Base-by-base conservation (phyloP, 2,329 filamentous ascomycete genomes). In the Mollisia scopiformis region DNA sequence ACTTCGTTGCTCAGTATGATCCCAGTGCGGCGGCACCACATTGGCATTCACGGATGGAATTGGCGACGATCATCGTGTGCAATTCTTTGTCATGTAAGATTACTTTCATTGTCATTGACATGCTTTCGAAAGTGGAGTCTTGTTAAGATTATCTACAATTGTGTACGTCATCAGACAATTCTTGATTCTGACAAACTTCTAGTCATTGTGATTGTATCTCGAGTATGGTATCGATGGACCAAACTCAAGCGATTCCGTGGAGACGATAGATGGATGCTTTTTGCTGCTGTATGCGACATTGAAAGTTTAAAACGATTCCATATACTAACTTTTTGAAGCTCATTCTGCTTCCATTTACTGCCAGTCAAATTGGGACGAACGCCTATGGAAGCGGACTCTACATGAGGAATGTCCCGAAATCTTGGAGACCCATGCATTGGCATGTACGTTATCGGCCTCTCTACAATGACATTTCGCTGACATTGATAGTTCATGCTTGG, bases 201-300 rank as follows among this genome's bases (percentile, higher is more conserved):
- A 73, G 70, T 71, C 8, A 54, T 70, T 39, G 39, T 70, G 5
- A 72, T 72, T 37, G 50, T 66, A 23, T 55, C 68, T 16, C 63
- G 71, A 59, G 35, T 69, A 57, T 65, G 65, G 46, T 70, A 72
- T 56, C 66, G 71, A 58, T 68, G 67, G 58, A 54, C 37, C 28
- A 66, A 62, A 43, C 58, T 71, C 35, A 68, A 64, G 39, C 66
- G 65, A 27, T 67, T 71, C 55, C 68, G 68, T 52, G 58, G 59
- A 16, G 71, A 73, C 51, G 71, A 73, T 57, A 64, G 60, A 35
- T 72, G 70, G 69, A 71, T 73, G 63, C 53, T 65, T 23, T 61
- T 64, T 50, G 71, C 71, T 57, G 67, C 62, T 49, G 71, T 73
- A 71, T 33, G 68, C 31, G 6, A 23, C n/a, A 11, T 41, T 50